A percentile compares a stretch with the other conserved stretches of the same genome.
Conservation (phyloP, 1,284 basidiomycete species). For the Microbotryum scabiosae region DNA sequence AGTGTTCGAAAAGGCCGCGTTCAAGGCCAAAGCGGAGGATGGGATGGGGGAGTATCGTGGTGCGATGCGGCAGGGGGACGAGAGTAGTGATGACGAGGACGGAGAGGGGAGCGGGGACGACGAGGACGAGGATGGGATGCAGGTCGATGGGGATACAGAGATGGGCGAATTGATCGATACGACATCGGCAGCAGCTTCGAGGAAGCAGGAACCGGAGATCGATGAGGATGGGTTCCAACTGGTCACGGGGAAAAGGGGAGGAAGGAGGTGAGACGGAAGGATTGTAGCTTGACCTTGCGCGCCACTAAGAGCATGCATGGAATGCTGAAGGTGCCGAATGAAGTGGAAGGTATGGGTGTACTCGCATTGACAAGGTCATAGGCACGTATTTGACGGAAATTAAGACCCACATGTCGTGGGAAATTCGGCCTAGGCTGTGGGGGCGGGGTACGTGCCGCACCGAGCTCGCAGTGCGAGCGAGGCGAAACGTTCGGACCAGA, state of each 20-base stretch:
- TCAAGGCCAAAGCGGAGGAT: slow-evolving; percentile 50
- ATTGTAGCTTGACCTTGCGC: no score
- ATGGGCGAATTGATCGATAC: slow-evolving; percentile 50
- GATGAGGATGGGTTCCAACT: slow-evolving; percentile 82
- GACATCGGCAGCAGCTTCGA: slow-evolving; percentile 38
- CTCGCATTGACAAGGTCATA: no score
- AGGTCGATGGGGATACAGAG: slow-evolving; percentile 44
- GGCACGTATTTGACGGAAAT: no score
- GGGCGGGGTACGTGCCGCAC: no score
- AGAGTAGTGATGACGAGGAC: slow-evolving; percentile 35
- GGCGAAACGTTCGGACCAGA: no score
- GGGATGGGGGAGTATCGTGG: slow-evolving; percentile 43
- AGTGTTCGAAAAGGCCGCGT: slow-evolving; percentile 56
- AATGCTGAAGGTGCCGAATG: no score
- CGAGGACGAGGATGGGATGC: slow-evolving; percentile 48
- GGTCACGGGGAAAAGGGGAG: slow-evolving; percentile 54
- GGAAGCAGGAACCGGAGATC: slow-evolving; percentile 53
- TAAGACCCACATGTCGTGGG: no score
- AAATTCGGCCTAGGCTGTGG: no score
- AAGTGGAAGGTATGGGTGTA: no score
- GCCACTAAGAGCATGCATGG: no score
- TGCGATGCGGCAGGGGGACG: slow-evolving; percentile 10
- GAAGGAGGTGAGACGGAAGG: slow-evolving; percentile 1
- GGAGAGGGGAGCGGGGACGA: slow-evolving; percentile 44
- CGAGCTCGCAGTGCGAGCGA: no score